Conservation (phyloP, 1,284 basidiomycete genomes). For the Kwoniella shivajii region DNA sequence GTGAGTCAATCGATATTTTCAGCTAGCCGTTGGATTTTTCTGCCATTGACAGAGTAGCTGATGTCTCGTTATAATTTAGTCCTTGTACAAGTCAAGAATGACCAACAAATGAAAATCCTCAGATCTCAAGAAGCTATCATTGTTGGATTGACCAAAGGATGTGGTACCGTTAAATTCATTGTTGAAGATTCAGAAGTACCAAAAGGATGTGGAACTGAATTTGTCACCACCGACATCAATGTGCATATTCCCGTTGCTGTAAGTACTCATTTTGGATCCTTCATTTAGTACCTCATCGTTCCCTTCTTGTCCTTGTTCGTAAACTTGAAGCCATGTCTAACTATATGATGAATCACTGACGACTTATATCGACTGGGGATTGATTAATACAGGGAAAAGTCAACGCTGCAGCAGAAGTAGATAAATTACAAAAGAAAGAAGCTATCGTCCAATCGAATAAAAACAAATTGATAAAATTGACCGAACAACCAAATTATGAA, state of each 20-base stretch:
- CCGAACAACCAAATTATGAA: conserved; percentile 73
- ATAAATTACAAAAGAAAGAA: conserved; percentile 84
- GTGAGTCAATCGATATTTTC: too few species aligned
- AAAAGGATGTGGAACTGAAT: conserved; percentile 80
- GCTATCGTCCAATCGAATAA: conserved; percentile 68
- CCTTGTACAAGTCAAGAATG: conserved; percentile 71
- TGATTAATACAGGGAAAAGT: conserved; percentile 67
- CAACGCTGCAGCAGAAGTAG: conserved; percentile 78
- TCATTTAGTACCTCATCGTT: background rate
- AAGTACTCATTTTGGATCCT: conserved; percentile 38
- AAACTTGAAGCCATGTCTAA: too few species aligned
- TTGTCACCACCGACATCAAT: conserved; percentile 73
- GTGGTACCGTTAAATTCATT: conserved; percentile 70
- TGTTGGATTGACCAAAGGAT: conserved; percentile 83
- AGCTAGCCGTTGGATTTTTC: background rate
- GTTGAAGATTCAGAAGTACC: conserved; percentile 66
- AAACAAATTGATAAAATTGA: conserved; percentile 75
- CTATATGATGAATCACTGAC: too few species aligned
- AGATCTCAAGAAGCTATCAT: conserved; percentile 74
- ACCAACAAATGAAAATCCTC: conserved; percentile 68
- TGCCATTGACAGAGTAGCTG: background rate
- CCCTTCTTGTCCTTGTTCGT: background rate
- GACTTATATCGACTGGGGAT: too few species aligned
- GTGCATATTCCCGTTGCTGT: conserved; percentile 83
- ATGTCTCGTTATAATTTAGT: conserved; percentile 58